Base-by-base conservation (phyloP, 2,329 filamentous ascomycete genomes). In the Colletotrichum higginsianum region DNA sequence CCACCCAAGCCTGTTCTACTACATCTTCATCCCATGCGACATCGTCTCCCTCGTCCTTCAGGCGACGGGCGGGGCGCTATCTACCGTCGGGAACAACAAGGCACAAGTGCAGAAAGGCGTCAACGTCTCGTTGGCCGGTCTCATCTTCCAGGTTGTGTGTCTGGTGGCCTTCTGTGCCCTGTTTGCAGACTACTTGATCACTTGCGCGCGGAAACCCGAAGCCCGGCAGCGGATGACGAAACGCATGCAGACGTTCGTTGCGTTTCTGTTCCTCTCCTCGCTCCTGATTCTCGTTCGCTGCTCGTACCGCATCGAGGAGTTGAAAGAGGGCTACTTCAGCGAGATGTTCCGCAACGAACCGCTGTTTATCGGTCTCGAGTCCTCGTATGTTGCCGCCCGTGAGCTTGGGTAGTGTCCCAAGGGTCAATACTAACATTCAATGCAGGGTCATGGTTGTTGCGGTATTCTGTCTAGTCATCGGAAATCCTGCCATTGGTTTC, bases 281-380 rank as follows among this genome's bases (percentile, higher is more conserved):
- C 52, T 90, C 11, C 84, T 85, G 58, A 88, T 92, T 72, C 84
- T 90, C 61, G 84, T 88, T 8, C 82, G 90, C 21, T 89, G 86
- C 61, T 84, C 87, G 26, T 92, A 89, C 75, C 86, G 90, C 56
- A 87, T 90, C 38, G 86, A 85, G 0, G 90, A 92, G 80, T 77
- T 91, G 68, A 85, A 84, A 56, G 82, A 88, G 38, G 89, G 89
- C 2, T 91, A 88, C 80, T 76, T 74, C 9, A 87, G 87, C 0
- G 77, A 81, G 15, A 76, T 90, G 67, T 86, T 89, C 57, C 78
- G 77, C 50, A 77, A 86, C 42, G 78, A 87, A 73, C 77, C 76
- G 0, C 74, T 83, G 2, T 87, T 87, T 67, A 84, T 86, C 58
- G 81, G 73, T 0, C 74, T 87, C 1, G 85, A 87, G 75, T 83